A percentile compares a stretch with the other conserved stretches of the same genome.
Evolutionary conservation across 2,329 filamentous ascomycete species (phyloP).

Genomic region (Elsinoe arachidis): DNA sequence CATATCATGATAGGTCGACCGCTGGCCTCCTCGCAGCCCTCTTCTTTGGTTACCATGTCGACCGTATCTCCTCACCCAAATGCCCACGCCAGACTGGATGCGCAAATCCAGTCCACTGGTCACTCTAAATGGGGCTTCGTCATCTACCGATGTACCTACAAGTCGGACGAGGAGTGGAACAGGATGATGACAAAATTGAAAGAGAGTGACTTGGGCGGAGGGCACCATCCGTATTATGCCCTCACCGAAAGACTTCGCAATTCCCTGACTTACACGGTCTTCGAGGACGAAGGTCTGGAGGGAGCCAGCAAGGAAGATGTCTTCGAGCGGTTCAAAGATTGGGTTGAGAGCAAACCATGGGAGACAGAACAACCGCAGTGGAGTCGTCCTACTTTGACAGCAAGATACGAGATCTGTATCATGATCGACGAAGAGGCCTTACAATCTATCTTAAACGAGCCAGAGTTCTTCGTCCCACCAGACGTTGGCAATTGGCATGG

Average conservation of each 20-base stretch:
- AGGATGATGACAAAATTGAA: slow-evolving; percentile 15
- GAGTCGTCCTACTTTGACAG: background rate
- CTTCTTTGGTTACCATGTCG: no score
- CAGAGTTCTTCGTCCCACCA: background rate
- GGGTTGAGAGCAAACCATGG: slow-evolving; percentile 5
- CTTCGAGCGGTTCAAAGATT: slow-evolving; percentile 14
- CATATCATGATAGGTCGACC: no score
- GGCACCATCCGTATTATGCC: background rate
- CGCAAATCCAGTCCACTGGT: background rate
- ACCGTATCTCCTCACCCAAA: no score
- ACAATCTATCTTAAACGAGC: background rate
- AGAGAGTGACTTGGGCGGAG: background rate
- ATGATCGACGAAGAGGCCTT: background rate
- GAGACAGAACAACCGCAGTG: background rate
- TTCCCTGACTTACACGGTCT: background rate
- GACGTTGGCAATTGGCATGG: background rate
- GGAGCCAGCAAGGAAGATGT: background rate
- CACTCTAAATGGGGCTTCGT: slow-evolving; percentile 18
- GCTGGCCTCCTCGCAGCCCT: no score
- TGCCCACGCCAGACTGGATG: no score
- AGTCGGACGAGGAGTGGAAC: slow-evolving; percentile 15
- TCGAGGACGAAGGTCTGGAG: background rate
- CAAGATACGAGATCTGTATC: background rate
- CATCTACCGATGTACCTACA: slow-evolving; percentile 18
- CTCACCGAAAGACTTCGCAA: background rate